Evolutionary conservation across 108 stramenopile species (phyloP), one percentile per base, ranked within the genome.

Genomic region (Conticribra weissflogii): DNA sequence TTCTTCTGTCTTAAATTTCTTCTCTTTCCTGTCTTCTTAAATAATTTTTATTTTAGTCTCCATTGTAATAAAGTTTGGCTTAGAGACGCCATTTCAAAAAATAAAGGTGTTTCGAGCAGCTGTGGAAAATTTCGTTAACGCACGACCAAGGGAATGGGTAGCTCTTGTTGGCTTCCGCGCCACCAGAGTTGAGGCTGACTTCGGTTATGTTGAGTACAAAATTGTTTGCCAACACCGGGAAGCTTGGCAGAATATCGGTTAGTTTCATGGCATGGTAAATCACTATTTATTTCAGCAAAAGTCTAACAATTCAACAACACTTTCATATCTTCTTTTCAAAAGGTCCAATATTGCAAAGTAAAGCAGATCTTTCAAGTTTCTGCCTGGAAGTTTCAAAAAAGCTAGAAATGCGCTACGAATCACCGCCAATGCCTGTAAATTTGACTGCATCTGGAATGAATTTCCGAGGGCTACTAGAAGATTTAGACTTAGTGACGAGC

Each of bases 351-450:
- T 48, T 85, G 21, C 76, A 85, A 16, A 86, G 85, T 69, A 85
- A 82, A 60, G 83, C 86, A 8, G 82, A 85, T 34, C 63, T 92
- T 15, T 56, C 73, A 31, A 84, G 74, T 23, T 89, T 81, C 53
- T 86, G 83, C 55, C 78, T 85, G 0, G 88, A 89, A 63, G 81
- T 82, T 0, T 66, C 74, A 25, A 84, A 85, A 78, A 83, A 82
- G 60, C 66, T 89, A 50, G 87, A 76, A 16, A 89, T 89, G 77
- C 72, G 72, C 54, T 92, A 92, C 51, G 68, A 54, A 33, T 82
- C 88, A 2, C 89, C 89, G 19, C 74, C 86, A 18, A 64, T 85
- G 61, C 86, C 89, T 3, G 79, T 90, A n/a, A n/a, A n/a, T n/a
- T n/a, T n/a, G n/a, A n/a, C n/a, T n/a, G n/a, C n/a, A n/a, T n/a